A percentile compares a stretch with the other conserved stretches of the same genome.
Conservation (phyloP, 306 rosid species). For the Cicer bijugum region DNA sequence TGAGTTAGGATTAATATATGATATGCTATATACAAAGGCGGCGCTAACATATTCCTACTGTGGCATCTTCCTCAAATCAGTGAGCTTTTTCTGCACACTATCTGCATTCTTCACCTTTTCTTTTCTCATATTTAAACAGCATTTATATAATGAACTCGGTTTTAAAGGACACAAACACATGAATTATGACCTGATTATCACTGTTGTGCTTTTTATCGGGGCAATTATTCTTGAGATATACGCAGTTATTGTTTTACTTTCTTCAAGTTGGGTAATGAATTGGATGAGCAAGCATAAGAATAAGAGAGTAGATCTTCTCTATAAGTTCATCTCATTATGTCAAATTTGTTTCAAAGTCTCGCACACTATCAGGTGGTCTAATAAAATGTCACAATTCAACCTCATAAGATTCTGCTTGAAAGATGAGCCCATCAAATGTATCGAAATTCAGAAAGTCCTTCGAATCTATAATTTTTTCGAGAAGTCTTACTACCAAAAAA, state of each 20-base stretch:
- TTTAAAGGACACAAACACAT: background rate
- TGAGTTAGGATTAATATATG: constrained; percentile 60
- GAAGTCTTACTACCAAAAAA: constrained; percentile 9
- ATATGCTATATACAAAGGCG: constrained; percentile 55
- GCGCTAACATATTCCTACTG: constrained; percentile 2
- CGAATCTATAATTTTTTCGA: background rate
- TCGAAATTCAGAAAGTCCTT: background rate
- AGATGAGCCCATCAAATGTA: background rate
- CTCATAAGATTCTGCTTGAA: constrained; percentile 23
- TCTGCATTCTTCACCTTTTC: constrained; percentile 26
- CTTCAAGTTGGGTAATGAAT: constrained; percentile 44
- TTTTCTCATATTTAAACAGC: background rate
- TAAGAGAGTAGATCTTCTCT: background rate
- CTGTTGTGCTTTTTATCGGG: constrained; percentile 40
- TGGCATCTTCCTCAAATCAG: constrained; percentile 33
- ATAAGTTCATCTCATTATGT: background rate
- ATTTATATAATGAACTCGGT: background rate
- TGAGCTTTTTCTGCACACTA: constrained; percentile 11
- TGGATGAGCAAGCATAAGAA: constrained; percentile 39
- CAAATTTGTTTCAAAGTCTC: background rate
- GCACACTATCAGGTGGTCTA: constrained; percentile 43
- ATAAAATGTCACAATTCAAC: constrained; percentile 44
- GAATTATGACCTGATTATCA: constrained; percentile 9
- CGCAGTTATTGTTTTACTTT: constrained; percentile 32
- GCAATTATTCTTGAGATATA: constrained; percentile 49